Evolutionary conservation across 331 rosid species (phyloP).

Genomic region (Pyrus hybrid): DNA sequence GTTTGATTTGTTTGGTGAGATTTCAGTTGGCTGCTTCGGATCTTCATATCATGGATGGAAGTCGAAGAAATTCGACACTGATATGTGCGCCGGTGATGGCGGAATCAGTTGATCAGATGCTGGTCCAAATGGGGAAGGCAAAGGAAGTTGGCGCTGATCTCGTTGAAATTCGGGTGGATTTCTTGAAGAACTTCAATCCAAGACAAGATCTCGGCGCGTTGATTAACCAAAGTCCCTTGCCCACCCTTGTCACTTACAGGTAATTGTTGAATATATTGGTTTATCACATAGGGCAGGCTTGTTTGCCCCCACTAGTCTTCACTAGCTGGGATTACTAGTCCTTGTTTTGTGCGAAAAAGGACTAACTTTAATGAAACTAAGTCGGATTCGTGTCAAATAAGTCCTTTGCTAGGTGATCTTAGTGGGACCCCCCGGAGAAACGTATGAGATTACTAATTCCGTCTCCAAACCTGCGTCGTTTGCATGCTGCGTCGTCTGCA

Average conservation of each 20-base stretch:
- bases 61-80: constrained; percentile 34
- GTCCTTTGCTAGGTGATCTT: no score
- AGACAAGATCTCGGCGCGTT: constrained; percentile 29
- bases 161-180: constrained; percentile 52
- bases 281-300: no score
- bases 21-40: constrained; percentile 23
- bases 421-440: no score
- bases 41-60: constrained; percentile 8
- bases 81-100: constrained; percentile 54
- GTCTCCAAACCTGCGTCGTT: no score
- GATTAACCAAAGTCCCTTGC: constrained; percentile 37
- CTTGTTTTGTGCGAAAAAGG: no score
- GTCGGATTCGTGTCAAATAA: no score
- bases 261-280: neutral
- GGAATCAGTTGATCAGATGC: constrained; percentile 38
- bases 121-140: constrained; percentile 40
- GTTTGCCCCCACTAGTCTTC: no score
- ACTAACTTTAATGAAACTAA: no score
- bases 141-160: constrained; percentile 53
- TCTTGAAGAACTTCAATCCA: constrained; percentile 43
- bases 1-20: neutral
- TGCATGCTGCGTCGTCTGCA: no score
- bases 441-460: no score
- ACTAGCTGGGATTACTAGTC: no score
- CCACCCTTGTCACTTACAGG: constrained; percentile 56